Evolutionary conservation across 163 green algal genomes (phyloP).

Genomic region (Chloromonas sp.): DNA sequence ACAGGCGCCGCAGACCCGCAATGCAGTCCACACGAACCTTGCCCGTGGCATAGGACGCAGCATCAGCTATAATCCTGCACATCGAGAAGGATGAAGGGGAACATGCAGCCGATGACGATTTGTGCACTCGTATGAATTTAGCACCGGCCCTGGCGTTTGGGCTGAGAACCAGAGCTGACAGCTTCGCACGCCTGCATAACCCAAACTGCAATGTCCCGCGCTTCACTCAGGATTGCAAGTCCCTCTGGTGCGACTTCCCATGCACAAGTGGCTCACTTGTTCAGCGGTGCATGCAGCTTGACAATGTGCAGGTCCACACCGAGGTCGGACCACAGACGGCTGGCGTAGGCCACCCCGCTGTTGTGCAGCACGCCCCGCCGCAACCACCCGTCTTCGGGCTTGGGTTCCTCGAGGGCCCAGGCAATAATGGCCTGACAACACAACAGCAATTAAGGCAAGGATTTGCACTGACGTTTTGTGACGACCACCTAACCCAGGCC

Average conservation of each 20-base stretch:
- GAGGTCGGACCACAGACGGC: constrained; percentile 38
- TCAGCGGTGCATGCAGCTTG: constrained; percentile 41
- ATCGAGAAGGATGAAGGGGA: background rate
- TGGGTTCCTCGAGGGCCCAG: background rate
- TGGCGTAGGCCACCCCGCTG: constrained; percentile 25
- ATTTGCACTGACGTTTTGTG: background rate
- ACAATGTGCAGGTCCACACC: constrained; percentile 53
- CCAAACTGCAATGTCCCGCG: background rate
- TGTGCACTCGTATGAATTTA: too few relatives aligned
- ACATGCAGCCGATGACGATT: too few relatives aligned
- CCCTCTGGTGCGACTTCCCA: too few relatives aligned
- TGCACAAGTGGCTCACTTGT: constrained; percentile 8
- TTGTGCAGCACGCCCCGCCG: constrained; percentile 29
- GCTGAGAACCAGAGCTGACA: too few relatives aligned
- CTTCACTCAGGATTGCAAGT: too few relatives aligned
- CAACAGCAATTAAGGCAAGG: background rate
- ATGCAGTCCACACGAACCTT: constrained; percentile 50
- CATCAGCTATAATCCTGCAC: constrained; percentile 28
- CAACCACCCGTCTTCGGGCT: constrained; percentile 21
- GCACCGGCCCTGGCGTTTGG: too few relatives aligned
- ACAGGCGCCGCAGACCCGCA: constrained; percentile 40
- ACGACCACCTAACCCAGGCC: too few relatives aligned
- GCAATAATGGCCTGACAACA: background rate
- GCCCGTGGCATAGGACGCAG: constrained; percentile 39
- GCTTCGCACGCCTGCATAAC: too few relatives aligned